Percentiles rank a stretch among this genome's conserved stretches.
Evolutionary conservation across 2,329 filamentous ascomycete genomes (phyloP).

Genomic region (Drechslerella dactyloides): DNA sequence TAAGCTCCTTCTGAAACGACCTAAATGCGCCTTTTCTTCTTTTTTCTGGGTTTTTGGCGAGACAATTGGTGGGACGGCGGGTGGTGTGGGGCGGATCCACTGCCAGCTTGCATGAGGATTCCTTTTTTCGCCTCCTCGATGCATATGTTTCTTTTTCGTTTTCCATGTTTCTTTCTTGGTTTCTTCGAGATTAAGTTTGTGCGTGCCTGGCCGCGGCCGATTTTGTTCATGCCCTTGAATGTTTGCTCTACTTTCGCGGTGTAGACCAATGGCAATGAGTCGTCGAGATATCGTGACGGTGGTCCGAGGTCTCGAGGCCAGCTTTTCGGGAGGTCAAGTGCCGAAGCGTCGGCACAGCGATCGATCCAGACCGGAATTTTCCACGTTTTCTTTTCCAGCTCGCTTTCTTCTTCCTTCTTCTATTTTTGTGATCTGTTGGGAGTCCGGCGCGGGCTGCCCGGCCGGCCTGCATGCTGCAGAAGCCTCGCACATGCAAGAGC

Average conservation of each 20-base stretch:
- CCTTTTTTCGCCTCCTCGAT: not conserved
- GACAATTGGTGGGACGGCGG: not conserved
- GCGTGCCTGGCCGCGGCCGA: not conserved
- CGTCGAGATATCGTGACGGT: slow-evolving; percentile 1
- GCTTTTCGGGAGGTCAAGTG: not conserved
- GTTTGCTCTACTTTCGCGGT: slow-evolving; percentile 1
- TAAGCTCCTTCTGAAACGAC: slow-evolving; percentile 42
- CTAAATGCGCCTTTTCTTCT: slow-evolving; percentile 21
- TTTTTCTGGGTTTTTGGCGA: slow-evolving; percentile 10
- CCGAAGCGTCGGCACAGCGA: not conserved
- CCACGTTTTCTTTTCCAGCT: not conserved
- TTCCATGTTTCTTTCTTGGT: not conserved
- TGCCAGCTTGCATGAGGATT: not conserved
- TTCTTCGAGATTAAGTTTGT: slow-evolving; percentile 12
- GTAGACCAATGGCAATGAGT: not conserved
- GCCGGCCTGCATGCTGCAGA: not conserved
- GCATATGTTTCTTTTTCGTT: not conserved
- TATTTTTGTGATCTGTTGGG: slow-evolving; percentile 5
- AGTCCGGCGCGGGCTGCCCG: not conserved
- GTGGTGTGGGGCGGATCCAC: not conserved
- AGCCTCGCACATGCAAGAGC: not conserved
- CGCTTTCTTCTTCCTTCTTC: not conserved
- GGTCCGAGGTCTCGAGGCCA: no score
- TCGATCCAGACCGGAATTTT: not conserved
- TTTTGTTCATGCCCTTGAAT: not conserved